Evolutionary conservation across 1,284 basidiomycete species (phyloP).

Genomic region (Marasmius tenuissimus): DNA sequence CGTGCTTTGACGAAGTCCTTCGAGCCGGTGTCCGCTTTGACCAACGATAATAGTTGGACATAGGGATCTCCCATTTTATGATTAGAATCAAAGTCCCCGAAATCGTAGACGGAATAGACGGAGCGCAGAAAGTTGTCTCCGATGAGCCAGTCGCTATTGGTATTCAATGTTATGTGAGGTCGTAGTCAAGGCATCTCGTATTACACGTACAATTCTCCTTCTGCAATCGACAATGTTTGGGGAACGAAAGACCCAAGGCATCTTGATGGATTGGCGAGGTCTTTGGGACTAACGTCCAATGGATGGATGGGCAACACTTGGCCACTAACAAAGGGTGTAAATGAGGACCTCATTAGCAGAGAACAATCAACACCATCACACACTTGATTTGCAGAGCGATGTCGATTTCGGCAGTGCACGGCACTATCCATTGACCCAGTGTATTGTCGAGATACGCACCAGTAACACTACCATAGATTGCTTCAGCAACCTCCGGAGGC

Average conservation of each 20-base stretch:
- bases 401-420: conserved; percentile 70
- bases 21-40: conserved; percentile 68
- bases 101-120: conserved; percentile 83
- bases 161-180: conserved; percentile 8
- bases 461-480: conserved; percentile 62
- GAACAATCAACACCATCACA: conserved; percentile 22
- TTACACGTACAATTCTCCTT: conserved; percentile 58
- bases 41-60: conserved; percentile 68
- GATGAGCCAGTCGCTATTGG: conserved; percentile 70
- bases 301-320: conserved; percentile 74
- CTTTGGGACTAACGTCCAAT: conserved; percentile 61
- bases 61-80: conserved; percentile 72
- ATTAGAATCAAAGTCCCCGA: conserved; percentile 71
- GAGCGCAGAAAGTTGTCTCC: conserved; percentile 84
- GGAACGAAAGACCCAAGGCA: conserved; percentile 78
- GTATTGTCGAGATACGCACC: conserved; percentile 55
- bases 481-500: conserved; percentile 55
- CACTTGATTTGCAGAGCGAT: conserved; percentile 76
- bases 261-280: conserved; percentile 38
- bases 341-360: conserved; percentile 13
- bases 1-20: conserved; percentile 65
- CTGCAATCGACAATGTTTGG: conserved; percentile 50
- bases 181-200: conserved; percentile 2
- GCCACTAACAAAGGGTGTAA: conserved; percentile 39
- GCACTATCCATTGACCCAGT: conserved; percentile 64